Percentiles rank a stretch among this genome's conserved stretches.
Conservation (phyloP, 768 basidiomycete genomes). For the Suillus paluster region DNA sequence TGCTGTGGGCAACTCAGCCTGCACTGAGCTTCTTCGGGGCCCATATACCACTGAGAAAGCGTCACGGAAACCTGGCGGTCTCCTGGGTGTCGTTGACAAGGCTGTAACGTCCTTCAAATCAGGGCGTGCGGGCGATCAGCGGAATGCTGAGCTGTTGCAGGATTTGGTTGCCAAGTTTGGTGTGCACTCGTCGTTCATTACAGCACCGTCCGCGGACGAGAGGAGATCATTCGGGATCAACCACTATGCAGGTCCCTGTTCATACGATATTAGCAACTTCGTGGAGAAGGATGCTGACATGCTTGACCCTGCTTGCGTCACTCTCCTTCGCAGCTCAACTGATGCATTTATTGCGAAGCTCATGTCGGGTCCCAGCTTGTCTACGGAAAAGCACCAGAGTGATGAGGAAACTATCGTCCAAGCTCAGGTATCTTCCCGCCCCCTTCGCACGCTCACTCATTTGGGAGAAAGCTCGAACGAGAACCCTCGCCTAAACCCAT, state of each 20-base stretch:
- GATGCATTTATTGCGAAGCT: slow-evolving; percentile 63
- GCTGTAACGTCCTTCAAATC: slow-evolving; percentile 52
- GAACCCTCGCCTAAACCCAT: slow-evolving; percentile 49
- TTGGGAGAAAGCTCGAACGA: slow-evolving; percentile 36
- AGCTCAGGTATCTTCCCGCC: slow-evolving; percentile 63
- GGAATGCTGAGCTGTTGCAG: slow-evolving; percentile 53
- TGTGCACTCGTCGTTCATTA: slow-evolving; percentile 55
- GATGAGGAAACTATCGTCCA: slow-evolving; percentile 63
- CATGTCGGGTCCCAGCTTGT: slow-evolving; percentile 63
- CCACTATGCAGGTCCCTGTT: slow-evolving; percentile 59
- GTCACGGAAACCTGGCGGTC: slow-evolving; percentile 58
- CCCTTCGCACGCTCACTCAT: slow-evolving; percentile 53
- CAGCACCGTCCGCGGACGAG: slow-evolving; percentile 33
- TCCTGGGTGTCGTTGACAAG: slow-evolving; percentile 59
- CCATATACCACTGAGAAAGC: slow-evolving; percentile 48
- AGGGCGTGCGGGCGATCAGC: slow-evolving; percentile 53
- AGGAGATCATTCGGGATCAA: slow-evolving; percentile 58
- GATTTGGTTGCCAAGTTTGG: slow-evolving; percentile 53
- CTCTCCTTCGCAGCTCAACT: slow-evolving; percentile 52
- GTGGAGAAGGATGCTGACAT: slow-evolving; percentile 56
- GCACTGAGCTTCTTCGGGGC: slow-evolving; percentile 64
- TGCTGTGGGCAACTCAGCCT: slow-evolving; percentile 58
- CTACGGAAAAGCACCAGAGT: slow-evolving; percentile 59
- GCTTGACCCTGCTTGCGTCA: slow-evolving; percentile 59
- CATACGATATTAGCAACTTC: slow-evolving; percentile 54